Conservation (phyloP, 805 yeast species). For the Cyberlindnera americana region DNA sequence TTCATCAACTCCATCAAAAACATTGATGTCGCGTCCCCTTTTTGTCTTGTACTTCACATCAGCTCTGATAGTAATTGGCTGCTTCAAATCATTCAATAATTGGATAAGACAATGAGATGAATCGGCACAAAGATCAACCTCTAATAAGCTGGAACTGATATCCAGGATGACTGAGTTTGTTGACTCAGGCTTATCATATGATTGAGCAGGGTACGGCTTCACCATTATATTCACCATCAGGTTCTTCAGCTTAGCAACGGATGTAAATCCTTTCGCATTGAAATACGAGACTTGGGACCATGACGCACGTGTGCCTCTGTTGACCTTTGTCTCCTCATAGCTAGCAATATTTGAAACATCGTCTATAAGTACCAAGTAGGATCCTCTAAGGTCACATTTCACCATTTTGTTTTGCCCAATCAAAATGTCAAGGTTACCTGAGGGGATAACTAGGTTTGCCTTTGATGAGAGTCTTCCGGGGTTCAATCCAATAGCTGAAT, state of each 20-base stretch:
- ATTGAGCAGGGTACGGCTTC: constrained; percentile 31
- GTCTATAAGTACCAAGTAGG: constrained; percentile 59
- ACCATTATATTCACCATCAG: constrained; percentile 18
- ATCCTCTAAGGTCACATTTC: constrained; percentile 46
- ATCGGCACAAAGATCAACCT: constrained; percentile 73
- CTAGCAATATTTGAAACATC: constrained; percentile 41
- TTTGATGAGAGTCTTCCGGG: constrained; percentile 62
- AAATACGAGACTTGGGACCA: constrained; percentile 43
- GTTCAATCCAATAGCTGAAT: constrained; percentile 56
- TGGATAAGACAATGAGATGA: constrained; percentile 72
- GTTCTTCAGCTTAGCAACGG: constrained; percentile 45
- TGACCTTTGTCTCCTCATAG: constrained; percentile 28
- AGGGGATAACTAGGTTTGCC: constrained; percentile 45
- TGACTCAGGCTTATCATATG: constrained; percentile 10
- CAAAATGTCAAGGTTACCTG: constrained; percentile 51
- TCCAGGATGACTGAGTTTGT: constrained; percentile 36
- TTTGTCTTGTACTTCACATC: constrained; percentile 52
- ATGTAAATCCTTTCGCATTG: constrained; percentile 46
- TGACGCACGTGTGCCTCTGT: constrained; percentile 22
- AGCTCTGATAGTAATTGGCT: constrained; percentile 57
- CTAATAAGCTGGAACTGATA: constrained; percentile 44
- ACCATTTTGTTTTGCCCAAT: constrained; percentile 33
- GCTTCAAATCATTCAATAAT: constrained; percentile 65
- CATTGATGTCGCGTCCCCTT: constrained; percentile 31
- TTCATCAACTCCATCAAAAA: constrained; percentile 39